Evolutionary conservation across 2,329 filamentous ascomycete species (phyloP).

Genomic region (Ophiostoma montium): DNA sequence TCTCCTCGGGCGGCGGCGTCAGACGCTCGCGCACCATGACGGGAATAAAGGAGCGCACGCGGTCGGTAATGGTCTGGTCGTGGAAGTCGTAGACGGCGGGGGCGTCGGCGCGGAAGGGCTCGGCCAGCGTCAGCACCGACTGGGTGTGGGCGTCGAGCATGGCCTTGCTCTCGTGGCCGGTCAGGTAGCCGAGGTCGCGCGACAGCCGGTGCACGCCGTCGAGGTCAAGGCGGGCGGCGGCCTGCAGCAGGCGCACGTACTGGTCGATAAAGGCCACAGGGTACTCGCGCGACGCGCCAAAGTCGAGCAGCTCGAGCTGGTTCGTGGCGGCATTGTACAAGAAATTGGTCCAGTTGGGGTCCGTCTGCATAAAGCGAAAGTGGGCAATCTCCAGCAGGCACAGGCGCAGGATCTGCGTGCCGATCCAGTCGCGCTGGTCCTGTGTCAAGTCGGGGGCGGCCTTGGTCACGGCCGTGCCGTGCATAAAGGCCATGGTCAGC

Average conservation of each 20-base stretch:
- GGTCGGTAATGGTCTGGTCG: constrained; percentile 90
- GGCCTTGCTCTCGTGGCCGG: constrained; percentile 66
- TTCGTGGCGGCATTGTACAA: constrained; percentile 62
- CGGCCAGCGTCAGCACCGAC: constrained; percentile 77
- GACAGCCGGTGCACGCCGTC: constrained; percentile 51
- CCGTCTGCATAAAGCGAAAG: constrained; percentile 97
- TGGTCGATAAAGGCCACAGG: constrained; percentile 63
- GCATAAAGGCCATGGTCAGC: constrained; percentile 80
- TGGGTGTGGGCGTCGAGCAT: constrained; percentile 90
- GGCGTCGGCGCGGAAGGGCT: constrained; percentile 67
- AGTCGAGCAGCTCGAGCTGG: constrained; percentile 84
- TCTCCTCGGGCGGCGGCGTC: constrained; percentile 89
- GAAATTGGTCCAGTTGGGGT: constrained; percentile 99
- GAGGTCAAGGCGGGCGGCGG: constrained; percentile 60
- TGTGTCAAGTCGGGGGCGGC: constrained; percentile 56
- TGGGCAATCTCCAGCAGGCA: constrained; percentile 87
- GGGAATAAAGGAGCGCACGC: constrained; percentile 77
- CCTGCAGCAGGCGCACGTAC: constrained; percentile 69
- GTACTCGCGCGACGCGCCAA: constrained; percentile 81
- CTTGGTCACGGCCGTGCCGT: constrained; percentile 74
- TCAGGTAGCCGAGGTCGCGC: constrained; percentile 74
- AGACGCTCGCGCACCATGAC: constrained; percentile 84
- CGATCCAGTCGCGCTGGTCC: constrained; percentile 86
- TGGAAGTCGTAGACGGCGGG: constrained; percentile 83
- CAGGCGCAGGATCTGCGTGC: constrained; percentile 80